Conservation (phyloP, 2,329 filamentous ascomycete genomes). For the Fusarium musae region DNA sequence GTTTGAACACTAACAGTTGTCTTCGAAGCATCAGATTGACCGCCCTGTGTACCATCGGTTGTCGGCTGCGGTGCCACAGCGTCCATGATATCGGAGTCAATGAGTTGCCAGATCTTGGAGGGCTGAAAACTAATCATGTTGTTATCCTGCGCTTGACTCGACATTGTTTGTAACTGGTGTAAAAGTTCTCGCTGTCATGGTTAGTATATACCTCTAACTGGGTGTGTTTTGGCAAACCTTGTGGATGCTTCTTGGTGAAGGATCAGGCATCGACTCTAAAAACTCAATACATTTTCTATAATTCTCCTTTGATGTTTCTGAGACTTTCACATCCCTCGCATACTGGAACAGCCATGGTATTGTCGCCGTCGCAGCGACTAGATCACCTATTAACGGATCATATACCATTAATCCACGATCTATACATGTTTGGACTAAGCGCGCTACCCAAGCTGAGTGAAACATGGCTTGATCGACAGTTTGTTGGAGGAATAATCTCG, state of each 20-base stretch:
- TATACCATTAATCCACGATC: slow-evolving; percentile 30
- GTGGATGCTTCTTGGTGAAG: slow-evolving; percentile 16
- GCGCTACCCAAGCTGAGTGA: slow-evolving; percentile 38
- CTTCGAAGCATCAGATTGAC: slow-evolving; percentile 15
- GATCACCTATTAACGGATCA: slow-evolving; percentile 34
- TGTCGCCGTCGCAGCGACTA: slow-evolving; percentile 38
- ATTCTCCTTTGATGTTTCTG: slow-evolving; percentile 30
- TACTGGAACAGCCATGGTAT: slow-evolving; percentile 42
- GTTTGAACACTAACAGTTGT: slow-evolving; percentile 30
- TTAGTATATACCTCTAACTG: neutral
- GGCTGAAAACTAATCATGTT: slow-evolving; percentile 37
- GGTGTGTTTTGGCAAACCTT: neutral
- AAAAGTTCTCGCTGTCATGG: slow-evolving; percentile 10
- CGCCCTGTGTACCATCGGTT: slow-evolving; percentile 1
- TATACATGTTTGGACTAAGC: slow-evolving; percentile 36
- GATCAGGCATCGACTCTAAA: slow-evolving; percentile 30
- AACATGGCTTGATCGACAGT: slow-evolving; percentile 41
- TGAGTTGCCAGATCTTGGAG: slow-evolving; percentile 33
- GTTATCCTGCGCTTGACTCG: slow-evolving; percentile 29
- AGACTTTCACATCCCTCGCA: slow-evolving; percentile 31
- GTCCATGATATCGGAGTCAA: slow-evolving; percentile 30
- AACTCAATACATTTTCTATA: slow-evolving; percentile 28
- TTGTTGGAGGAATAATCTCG: slow-evolving; percentile 30
- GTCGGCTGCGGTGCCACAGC: slow-evolving; percentile 14
- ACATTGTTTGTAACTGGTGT: slow-evolving; percentile 30